These are phyloP conservation scores for Neofusicoccum kwambonambiense DNA, from an alignment of 2,329 filamentous ascomycete species.

Conservation along the genomic window DNA sequence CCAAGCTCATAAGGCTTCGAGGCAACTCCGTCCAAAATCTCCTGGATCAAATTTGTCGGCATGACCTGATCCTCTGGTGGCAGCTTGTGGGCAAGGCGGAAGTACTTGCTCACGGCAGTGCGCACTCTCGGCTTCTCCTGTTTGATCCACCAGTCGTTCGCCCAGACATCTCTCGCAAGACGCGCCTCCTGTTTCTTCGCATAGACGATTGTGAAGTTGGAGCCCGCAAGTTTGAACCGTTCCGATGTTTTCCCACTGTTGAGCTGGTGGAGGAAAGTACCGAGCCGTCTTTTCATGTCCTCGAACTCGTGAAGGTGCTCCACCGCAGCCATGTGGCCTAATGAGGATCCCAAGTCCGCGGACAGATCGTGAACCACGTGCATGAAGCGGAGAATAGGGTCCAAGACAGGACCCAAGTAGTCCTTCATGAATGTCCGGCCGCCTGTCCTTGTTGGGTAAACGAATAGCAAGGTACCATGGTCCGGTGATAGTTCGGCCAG, in stretches of 20 bases:
- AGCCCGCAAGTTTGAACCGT: slow-evolving; percentile 29
- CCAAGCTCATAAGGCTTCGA: slow-evolving; percentile 48
- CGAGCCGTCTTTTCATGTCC: slow-evolving; percentile 41
- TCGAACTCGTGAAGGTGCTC: slow-evolving; percentile 56
- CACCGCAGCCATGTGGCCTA: slow-evolving; percentile 56
- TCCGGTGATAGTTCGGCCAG: slow-evolving; percentile 58
- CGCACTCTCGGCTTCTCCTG: slow-evolving; percentile 62
- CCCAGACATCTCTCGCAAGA: slow-evolving; percentile 56
- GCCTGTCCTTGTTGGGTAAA: slow-evolving; percentile 61
- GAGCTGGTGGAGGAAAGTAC: slow-evolving; percentile 30
- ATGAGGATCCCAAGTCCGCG: slow-evolving; percentile 53
- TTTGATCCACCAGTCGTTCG: slow-evolving; percentile 61
- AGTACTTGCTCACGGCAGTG: slow-evolving; percentile 47
- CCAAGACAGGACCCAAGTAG: slow-evolving; percentile 61
- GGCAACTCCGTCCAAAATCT: slow-evolving; percentile 59
- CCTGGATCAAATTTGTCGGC: slow-evolving; percentile 56
- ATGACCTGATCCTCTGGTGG: slow-evolving; percentile 48
- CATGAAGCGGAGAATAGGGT: slow-evolving; percentile 59
- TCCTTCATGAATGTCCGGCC: slow-evolving; percentile 58
- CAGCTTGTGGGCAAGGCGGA: slow-evolving; percentile 44
- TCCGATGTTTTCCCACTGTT: slow-evolving; percentile 27
- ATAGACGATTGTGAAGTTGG: slow-evolving; percentile 48
- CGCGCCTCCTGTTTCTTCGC: slow-evolving; percentile 51
- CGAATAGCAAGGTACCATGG: slow-evolving; percentile 59
- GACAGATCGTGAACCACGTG: slow-evolving; percentile 59